A percentile compares a stretch with the other conserved stretches of the same genome.
Conservation (phyloP, 768 basidiomycete genomes). For the Brasilioporus rufonigricans region DNA sequence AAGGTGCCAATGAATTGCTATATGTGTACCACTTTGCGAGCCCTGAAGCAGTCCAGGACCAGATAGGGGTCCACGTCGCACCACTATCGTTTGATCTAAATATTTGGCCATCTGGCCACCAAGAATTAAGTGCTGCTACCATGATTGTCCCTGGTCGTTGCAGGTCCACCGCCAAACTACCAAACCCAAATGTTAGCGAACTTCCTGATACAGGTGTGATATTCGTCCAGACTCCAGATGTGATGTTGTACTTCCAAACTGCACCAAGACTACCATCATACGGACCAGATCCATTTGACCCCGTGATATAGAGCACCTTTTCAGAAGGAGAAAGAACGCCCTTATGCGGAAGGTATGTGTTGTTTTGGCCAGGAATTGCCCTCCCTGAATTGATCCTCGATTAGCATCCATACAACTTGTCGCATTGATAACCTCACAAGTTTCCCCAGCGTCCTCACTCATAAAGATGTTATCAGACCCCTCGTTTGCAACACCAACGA, state of each 20-base stretch:
- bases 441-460: conserved; percentile 48
- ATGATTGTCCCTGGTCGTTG: conserved; percentile 63
- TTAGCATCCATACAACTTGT: background rate
- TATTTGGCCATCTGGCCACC: conserved; percentile 63
- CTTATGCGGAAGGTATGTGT: conserved; percentile 60
- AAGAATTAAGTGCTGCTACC: conserved; percentile 64
- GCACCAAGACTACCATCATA: conserved; percentile 57
- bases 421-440: conserved; percentile 1
- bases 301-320: conserved; percentile 56
- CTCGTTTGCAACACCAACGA: conserved; percentile 62
- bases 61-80: conserved; percentile 55
- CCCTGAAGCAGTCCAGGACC: conserved; percentile 49
- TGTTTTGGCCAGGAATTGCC: conserved; percentile 57
- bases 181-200: conserved; percentile 61
- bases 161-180: conserved; percentile 58
- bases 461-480: conserved; percentile 57
- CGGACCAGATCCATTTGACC: conserved; percentile 62
- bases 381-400: conserved; percentile 38
- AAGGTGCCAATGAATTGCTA: conserved; percentile 54
- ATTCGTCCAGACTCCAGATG: conserved; percentile 54
- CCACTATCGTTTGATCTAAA: conserved; percentile 61
- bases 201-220: conserved; percentile 62
- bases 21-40: conserved; percentile 50
- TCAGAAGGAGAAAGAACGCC: conserved; percentile 61
- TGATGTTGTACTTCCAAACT: conserved; percentile 52